phyloP scores from a whole-genome alignment of 129 eudicot species.

The Chrysanthemum lavandulifolium region DNA sequence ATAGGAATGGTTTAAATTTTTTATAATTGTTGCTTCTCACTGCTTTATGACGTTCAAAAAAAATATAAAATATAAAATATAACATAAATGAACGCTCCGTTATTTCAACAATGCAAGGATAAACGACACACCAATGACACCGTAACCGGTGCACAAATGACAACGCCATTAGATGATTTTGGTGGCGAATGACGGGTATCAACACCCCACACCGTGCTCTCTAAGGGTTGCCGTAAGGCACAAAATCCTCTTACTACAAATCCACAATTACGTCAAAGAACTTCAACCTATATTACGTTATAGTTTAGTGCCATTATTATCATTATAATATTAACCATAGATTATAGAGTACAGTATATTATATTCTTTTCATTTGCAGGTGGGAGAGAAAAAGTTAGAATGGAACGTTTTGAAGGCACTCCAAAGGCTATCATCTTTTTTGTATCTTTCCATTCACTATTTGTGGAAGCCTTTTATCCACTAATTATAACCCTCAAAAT shows the following conservation, averaged over 20 bases:
- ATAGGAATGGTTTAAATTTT: too few relatives aligned
- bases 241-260: neutral
- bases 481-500: conserved; percentile 30
- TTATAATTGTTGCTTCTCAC: too few relatives aligned
- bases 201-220: too few relatives aligned
- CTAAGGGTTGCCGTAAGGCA: too few relatives aligned
- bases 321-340: neutral
- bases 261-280: neutral
- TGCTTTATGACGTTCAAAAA: too few relatives aligned
- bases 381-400: conserved; percentile 16
- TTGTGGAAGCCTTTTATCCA: conserved; percentile 22
- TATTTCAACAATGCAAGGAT: too few relatives aligned
- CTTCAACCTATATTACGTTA: neutral
- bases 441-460: conserved; percentile 44
- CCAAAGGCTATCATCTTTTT: conserved; percentile 38
- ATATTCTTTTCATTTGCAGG: conserved; percentile 2
- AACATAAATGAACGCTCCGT: too few relatives aligned
- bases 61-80: too few relatives aligned
- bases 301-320: neutral
- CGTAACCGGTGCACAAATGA: too few relatives aligned
- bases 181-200: too few relatives aligned
- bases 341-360: neutral
- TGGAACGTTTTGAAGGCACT: conserved; percentile 50
- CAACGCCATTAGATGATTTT: too few relatives aligned
- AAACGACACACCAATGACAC: too few relatives aligned